phyloP scores from a whole-genome alignment of 495 filamentous ascomycete species.

The Hapsidospora chrysogenum region DNA sequence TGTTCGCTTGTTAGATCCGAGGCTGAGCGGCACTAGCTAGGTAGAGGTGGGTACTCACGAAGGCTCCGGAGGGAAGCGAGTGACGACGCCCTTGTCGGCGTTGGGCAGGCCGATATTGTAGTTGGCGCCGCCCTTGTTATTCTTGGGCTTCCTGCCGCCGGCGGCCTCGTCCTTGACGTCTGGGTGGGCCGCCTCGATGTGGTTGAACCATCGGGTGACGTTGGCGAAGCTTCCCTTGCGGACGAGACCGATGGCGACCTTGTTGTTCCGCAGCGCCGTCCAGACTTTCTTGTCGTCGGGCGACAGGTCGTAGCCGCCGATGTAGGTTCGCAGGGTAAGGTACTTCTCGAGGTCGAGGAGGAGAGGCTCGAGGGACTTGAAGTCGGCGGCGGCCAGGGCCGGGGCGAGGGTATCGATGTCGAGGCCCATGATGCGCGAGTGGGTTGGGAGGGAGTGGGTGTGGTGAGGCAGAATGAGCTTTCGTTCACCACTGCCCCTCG shows the following conservation, averaged over 20 bases:
- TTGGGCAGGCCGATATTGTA: conserved; percentile 84
- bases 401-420: neutral
- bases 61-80: conserved; percentile 89
- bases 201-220: conserved; percentile 75
- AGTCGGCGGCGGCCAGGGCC: conserved; percentile 35
- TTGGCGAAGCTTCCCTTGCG: conserved; percentile 65
- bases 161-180: conserved; percentile 45
- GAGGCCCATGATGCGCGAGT: neutral
- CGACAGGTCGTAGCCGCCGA: conserved; percentile 67
- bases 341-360: conserved; percentile 71
- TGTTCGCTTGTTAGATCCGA: conserved; percentile 1
- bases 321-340: conserved; percentile 68
- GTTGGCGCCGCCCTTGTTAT: conserved; percentile 68
- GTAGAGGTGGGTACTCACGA: conserved; percentile 37
- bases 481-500: too few relatives aligned
- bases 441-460: too few relatives aligned
- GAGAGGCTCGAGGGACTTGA: conserved; percentile 61
- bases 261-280: conserved; percentile 71
- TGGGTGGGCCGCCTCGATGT: conserved; percentile 65
- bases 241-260: conserved; percentile 64
- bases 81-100: conserved; percentile 83
- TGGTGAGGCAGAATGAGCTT: too few relatives aligned
- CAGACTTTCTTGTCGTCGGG: conserved; percentile 70
- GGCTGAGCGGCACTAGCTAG: conserved; percentile 9
- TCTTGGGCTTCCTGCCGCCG: conserved; percentile 49